phyloP scores from a whole-genome alignment of 805 yeast genomes.

The Monosporozyma yasuniensis region DNA sequence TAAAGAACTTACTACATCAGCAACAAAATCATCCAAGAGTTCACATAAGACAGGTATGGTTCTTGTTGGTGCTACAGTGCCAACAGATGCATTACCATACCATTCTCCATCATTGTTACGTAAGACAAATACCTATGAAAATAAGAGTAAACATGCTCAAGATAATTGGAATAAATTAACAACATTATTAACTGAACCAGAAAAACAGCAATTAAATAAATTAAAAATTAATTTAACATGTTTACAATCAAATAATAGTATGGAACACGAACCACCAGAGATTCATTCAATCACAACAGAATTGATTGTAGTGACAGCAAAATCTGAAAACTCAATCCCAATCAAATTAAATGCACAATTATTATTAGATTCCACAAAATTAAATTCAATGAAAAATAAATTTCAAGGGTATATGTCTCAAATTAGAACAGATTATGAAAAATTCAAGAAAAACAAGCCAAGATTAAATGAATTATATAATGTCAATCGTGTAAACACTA shows the following conservation, averaged over 20 bases:
- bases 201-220: conserved; percentile 16
- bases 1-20: neutral
- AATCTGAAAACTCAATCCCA: conserved; percentile 31
- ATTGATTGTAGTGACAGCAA: conserved; percentile 28
- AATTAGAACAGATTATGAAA: conserved; percentile 9
- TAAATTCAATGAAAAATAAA: conserved; percentile 5
- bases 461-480: conserved; percentile 20
- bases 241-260: conserved; percentile 21
- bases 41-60: conserved; percentile 23
- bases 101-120: conserved; percentile 28
- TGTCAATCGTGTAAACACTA: conserved; percentile 8
- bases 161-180: conserved; percentile 25
- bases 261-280: conserved; percentile 21
- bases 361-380: conserved; percentile 11
- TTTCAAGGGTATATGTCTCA: conserved; percentile 10
- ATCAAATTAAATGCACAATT: conserved; percentile 29
- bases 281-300: conserved; percentile 20
- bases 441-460: neutral
- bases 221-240: conserved; percentile 24
- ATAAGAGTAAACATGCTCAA: conserved; percentile 22
- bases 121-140: conserved; percentile 26
- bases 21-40: neutral
- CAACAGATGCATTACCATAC: conserved; percentile 30
- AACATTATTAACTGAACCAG: conserved; percentile 18
- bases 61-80: conserved; percentile 20